These are phyloP conservation scores for Colletotrichum scovillei DNA, from an alignment of 2,329 filamentous ascomycete genomes.

Conservation along the genomic window DNA sequence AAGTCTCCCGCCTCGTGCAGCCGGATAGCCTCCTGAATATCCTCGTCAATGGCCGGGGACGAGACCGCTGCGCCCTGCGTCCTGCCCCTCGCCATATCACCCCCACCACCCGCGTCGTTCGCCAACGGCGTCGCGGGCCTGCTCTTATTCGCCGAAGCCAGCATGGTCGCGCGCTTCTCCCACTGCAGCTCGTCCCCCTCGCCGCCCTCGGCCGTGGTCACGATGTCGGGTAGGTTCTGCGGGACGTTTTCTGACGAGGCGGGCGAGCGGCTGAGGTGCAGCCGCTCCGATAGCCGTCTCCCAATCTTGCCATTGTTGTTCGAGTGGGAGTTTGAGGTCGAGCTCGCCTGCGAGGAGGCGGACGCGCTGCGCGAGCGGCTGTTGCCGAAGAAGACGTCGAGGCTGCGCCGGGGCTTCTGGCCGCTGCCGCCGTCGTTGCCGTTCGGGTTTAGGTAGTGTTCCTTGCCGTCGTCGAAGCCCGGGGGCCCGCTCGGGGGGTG, in stretches of 20 bases:
- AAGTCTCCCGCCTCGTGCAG: conserved; percentile 89
- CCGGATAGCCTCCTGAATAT: conserved; percentile 95
- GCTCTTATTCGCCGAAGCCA: conserved; percentile 74
- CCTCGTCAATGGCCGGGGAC: conserved; percentile 68
- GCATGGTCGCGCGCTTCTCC: conserved; percentile 92
- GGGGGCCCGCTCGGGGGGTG: conserved; percentile 66
- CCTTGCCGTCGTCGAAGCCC: conserved; percentile 37
- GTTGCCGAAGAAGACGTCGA: conserved; percentile 56
- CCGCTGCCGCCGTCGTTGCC: conserved; percentile 42
- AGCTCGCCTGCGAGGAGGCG: conserved; percentile 53
- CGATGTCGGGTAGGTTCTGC: conserved; percentile 80
- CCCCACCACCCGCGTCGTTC: conserved; percentile 2
- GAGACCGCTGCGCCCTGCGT: conserved; percentile 49
- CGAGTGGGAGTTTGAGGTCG: conserved; percentile 45
- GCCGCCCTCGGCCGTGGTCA: conserved; percentile 53
- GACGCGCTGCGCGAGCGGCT: conserved; percentile 62
- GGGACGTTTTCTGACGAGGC: conserved; percentile 81
- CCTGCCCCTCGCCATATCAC: conserved; percentile 34
- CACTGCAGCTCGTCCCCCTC: conserved; percentile 77
- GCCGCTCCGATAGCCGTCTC: conserved; percentile 73
- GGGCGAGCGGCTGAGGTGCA: conserved; percentile 72
- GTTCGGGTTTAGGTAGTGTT: conserved; percentile 39
- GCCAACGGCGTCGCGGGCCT: conserved; percentile 52
- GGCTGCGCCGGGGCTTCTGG: conserved; percentile 52
- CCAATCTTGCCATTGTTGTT: conserved; percentile 45